These are phyloP conservation scores for Penicillium janthinellum DNA, from an alignment of 2,329 filamentous ascomycete species.

Conservation along the genomic window DNA sequence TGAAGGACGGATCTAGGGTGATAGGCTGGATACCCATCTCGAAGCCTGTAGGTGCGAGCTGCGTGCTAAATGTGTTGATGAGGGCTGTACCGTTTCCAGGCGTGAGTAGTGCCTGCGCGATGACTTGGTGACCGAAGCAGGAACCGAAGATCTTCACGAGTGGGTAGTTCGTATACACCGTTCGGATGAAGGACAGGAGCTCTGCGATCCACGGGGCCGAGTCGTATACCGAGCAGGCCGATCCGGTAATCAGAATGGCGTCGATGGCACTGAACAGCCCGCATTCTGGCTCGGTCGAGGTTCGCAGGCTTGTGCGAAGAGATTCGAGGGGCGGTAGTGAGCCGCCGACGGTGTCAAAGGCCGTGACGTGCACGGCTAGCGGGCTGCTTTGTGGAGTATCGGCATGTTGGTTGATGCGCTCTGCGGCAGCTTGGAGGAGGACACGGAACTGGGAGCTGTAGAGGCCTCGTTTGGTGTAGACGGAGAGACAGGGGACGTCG, in stretches of 20 bases:
- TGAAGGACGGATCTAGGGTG: conserved; percentile 25
- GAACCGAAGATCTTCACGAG: conserved; percentile 36
- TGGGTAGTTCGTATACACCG: conserved; percentile 28
- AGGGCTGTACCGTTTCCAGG: not conserved
- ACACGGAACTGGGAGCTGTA: conserved; percentile 40
- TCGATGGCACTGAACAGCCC: conserved; percentile 26
- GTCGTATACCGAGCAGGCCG: conserved; percentile 29
- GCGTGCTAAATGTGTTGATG: conserved; percentile 22
- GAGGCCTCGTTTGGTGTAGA: conserved; percentile 37
- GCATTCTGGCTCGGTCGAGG: conserved; percentile 8
- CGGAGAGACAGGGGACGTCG: conserved; percentile 36
- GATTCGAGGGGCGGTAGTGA: conserved; percentile 28
- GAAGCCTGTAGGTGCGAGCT: conserved; percentile 23
- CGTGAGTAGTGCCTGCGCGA: conserved; percentile 31
- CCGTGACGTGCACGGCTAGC: conserved; percentile 32
- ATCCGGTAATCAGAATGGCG: conserved; percentile 35
- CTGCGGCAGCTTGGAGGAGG: conserved; percentile 35
- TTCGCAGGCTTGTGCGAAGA: conserved; percentile 21
- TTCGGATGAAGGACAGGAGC: conserved; percentile 28
- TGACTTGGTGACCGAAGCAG: conserved; percentile 38
- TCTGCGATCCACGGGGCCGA: conserved; percentile 28
- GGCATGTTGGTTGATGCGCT: conserved; percentile 25
- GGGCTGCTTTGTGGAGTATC: conserved; percentile 7
- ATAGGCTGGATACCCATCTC: conserved; percentile 37
- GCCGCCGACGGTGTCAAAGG: conserved; percentile 38